Evolutionary conservation across 106 monocot species (phyloP).

Genomic region (Apostasia shenzhenica): DNA sequence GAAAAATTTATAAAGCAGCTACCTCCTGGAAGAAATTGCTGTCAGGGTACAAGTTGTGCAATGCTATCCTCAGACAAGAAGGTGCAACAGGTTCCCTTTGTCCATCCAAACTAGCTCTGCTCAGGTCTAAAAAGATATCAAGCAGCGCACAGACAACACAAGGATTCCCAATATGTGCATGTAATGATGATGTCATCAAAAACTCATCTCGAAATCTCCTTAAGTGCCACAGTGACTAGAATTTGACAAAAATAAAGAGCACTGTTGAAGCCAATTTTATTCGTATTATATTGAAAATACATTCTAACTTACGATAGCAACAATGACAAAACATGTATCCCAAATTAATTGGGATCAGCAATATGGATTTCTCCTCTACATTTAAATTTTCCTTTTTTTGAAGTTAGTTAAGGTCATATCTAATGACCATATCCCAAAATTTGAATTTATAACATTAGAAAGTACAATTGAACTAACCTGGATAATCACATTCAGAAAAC

Average conservation of each 20-base stretch:
- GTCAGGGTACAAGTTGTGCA: constrained; percentile 87
- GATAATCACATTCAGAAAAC: constrained; percentile 94
- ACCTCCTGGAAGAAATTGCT: constrained; percentile 99
- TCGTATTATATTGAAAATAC: not conserved
- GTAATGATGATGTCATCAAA: constrained; percentile 38
- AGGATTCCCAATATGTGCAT: constrained; percentile 67
- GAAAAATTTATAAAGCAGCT: constrained; percentile 8
- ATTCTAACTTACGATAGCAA: too few relatives aligned
- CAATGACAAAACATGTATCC: too few relatives aligned
- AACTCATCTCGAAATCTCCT: constrained; percentile 70
- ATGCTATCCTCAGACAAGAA: constrained; percentile 63
- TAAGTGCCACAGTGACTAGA: constrained; percentile 93
- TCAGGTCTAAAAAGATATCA: constrained; percentile 64
- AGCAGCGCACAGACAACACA: constrained; percentile 89
- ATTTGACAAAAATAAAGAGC: constrained; percentile 5
- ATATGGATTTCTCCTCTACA: too few relatives aligned
- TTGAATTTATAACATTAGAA: not conserved
- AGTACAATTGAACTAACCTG: constrained; percentile 40
- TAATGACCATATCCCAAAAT: too few relatives aligned
- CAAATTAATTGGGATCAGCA: too few relatives aligned
- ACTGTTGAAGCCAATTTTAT: not conserved
- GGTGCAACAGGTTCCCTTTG: constrained; percentile 65
- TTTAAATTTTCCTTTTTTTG: too few relatives aligned
- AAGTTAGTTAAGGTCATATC: too few relatives aligned
- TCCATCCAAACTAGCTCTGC: constrained; percentile 32